A percentile compares a stretch with the other conserved stretches of the same genome.
Evolutionary conservation across 192 early-diverging fungal species (phyloP).

Genomic region (Phlyctochytrium arcticum): DNA sequence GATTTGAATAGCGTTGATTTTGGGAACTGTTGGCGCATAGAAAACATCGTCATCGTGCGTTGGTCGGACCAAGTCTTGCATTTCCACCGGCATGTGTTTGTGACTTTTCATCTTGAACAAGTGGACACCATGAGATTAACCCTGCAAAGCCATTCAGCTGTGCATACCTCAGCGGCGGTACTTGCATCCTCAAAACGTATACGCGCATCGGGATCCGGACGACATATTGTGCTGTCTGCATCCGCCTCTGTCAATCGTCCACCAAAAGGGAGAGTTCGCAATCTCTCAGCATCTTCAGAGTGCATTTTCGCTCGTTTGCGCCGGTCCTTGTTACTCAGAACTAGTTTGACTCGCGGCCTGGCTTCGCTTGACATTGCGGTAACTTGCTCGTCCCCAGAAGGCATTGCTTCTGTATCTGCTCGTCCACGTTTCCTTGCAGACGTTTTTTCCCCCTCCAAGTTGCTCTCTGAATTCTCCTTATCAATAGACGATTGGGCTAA

Average conservation of each 20-base stretch:
- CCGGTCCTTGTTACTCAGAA: background rate
- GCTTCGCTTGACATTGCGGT: background rate
- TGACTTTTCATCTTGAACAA: background rate
- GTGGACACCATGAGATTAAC: background rate
- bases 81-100: too few species aligned
- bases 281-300: background rate
- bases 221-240: slow-evolving; percentile 19
- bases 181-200: slow-evolving; percentile 12
- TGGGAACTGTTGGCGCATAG: slow-evolving; percentile 8
- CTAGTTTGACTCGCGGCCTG: background rate
- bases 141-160: background rate
- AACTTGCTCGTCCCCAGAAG: background rate
- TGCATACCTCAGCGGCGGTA: slow-evolving; percentile 18
- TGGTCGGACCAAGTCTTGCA: background rate
- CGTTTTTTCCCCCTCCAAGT: background rate
- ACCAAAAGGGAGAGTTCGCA: slow-evolving; percentile 1
- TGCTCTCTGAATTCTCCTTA: background rate
- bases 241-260: slow-evolving; percentile 18
- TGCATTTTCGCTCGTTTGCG: background rate
- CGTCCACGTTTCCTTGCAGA: background rate
- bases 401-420: too few species aligned
- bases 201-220: slow-evolving; percentile 8
- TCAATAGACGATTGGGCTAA: background rate
- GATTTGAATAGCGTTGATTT: slow-evolving; percentile 46
- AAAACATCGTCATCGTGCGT: background rate